These are phyloP conservation scores for Suillus lakei DNA, from an alignment of 768 basidiomycete species.

Conservation along the genomic window DNA sequence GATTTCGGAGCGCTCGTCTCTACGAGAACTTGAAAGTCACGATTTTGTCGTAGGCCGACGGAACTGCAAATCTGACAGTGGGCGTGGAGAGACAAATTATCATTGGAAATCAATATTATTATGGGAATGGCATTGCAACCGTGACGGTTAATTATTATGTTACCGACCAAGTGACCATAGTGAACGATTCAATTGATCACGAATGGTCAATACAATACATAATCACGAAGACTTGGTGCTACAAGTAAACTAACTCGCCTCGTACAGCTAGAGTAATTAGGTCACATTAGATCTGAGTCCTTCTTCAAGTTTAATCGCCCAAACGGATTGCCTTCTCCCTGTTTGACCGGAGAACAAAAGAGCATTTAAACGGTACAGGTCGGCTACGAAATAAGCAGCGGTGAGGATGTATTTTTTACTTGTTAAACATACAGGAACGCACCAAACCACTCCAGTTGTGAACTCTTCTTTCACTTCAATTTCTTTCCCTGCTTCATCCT, in stretches of 20 bases:
- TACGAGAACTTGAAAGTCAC: not conserved
- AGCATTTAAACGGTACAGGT: constrained; percentile 35
- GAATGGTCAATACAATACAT: not conserved
- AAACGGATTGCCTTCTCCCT: constrained; percentile 25
- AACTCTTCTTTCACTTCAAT: constrained; percentile 33
- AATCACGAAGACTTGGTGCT: not conserved
- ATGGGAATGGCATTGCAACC: not conserved
- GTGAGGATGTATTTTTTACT: constrained; percentile 1
- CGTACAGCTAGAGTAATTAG: not conserved
- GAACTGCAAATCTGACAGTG: not conserved
- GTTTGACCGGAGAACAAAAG: constrained; percentile 32
- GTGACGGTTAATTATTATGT: not conserved
- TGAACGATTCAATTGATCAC: not conserved
- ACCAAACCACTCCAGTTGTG: constrained; percentile 38
- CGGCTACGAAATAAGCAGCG: constrained; percentile 24
- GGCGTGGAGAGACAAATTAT: constrained; percentile 1
- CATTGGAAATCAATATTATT: constrained; percentile 1
- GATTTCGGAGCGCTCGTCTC: not conserved
- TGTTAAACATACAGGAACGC: constrained; percentile 17
- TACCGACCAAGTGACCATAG: too few species aligned
- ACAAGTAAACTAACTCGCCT: not conserved
- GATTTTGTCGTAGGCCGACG: not conserved
- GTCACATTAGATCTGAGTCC: not conserved
- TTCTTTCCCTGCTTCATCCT: constrained; percentile 26
- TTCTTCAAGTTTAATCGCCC: constrained; percentile 7